A percentile compares a stretch with the other conserved stretches of the same genome.
Evolutionary conservation across 75 land plant genomes (phyloP).

Genomic region (Gnetum montanum): DNA sequence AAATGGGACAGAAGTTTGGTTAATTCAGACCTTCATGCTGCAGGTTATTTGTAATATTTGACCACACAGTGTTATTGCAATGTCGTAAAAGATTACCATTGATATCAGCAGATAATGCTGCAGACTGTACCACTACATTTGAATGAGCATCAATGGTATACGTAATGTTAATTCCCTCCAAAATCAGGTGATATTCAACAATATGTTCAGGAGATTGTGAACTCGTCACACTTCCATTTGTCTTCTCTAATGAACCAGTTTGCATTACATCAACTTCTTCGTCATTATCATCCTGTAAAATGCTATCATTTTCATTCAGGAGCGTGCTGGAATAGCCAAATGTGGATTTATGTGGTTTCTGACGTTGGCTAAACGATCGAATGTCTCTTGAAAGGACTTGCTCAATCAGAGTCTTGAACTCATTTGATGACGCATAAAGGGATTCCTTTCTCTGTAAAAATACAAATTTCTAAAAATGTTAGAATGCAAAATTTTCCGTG

Average conservation of each 20-base stretch:
- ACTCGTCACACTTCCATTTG: constrained; percentile 2
- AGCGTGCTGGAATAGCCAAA: constrained; percentile 1
- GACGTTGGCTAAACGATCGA: constrained; percentile 79
- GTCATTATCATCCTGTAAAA: constrained; percentile 7
- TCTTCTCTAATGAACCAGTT: not conserved
- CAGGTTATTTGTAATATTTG: constrained; percentile 1
- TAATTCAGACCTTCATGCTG: no score
- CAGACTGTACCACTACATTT: constrained; percentile 51
- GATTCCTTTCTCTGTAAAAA: constrained; percentile 63
- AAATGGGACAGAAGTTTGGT: no score
- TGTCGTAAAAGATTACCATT: not conserved
- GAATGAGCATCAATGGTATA: constrained; percentile 50
- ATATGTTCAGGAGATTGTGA: constrained; percentile 4
- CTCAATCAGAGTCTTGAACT: constrained; percentile 52
- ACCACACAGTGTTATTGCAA: constrained; percentile 6
- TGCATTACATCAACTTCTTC: constrained; percentile 5
- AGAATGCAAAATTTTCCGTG: not conserved
- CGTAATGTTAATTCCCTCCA: constrained; percentile 69
- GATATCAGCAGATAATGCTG: constrained; percentile 4
- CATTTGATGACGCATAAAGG: constrained; percentile 66
- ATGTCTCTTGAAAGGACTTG: constrained; percentile 91
- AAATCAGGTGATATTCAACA: constrained; percentile 54
- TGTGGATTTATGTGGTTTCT: constrained; percentile 36
- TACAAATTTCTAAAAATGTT: no score
- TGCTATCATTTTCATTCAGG: not conserved